Percentiles rank a stretch among this genome's conserved stretches.
phyloP scores from a whole-genome alignment of 106 monocot species.

The Allium fistulosum region DNA sequence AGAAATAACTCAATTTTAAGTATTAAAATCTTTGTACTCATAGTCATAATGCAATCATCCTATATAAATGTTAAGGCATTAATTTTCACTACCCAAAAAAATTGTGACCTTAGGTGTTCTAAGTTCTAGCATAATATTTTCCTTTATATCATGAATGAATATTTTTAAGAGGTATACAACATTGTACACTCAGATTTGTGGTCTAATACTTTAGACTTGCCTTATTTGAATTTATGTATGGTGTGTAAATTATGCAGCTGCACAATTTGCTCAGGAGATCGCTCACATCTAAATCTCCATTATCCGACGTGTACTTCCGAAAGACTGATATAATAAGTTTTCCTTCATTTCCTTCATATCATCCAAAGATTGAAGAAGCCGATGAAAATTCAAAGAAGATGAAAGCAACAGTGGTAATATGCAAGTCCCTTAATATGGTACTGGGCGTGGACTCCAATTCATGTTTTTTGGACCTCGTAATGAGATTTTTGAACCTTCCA shows the following conservation, averaged over 20 bases:
- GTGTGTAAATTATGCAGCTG: not conserved
- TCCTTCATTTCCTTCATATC: not conserved
- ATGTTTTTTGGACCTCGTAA: constrained; percentile 26
- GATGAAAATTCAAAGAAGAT: constrained; percentile 1
- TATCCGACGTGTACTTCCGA: constrained; percentile 14
- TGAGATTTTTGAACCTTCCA: constrained; percentile 34
- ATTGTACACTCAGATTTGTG: no score
- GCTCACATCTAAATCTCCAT: constrained; percentile 14
- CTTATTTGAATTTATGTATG: no score
- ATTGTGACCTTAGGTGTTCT: no score
- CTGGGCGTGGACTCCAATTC: constrained; percentile 30
- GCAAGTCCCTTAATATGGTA: constrained; percentile 12
- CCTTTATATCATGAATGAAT: no score
- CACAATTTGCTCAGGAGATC: constrained; percentile 16
- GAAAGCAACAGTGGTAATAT: constrained; percentile 16
- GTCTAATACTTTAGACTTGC: no score
- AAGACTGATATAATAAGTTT: not conserved
- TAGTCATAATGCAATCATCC: no score
- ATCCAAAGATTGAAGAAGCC: constrained; percentile 1
- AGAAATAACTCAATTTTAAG: no score
- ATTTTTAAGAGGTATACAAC: no score
- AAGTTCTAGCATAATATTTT: no score
- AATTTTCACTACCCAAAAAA: no score
- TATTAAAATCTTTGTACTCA: no score
- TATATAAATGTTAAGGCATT: no score